Evolutionary conservation across 371 early-diverging fungal species (phyloP).

Genomic region (Mortierella sp.): DNA sequence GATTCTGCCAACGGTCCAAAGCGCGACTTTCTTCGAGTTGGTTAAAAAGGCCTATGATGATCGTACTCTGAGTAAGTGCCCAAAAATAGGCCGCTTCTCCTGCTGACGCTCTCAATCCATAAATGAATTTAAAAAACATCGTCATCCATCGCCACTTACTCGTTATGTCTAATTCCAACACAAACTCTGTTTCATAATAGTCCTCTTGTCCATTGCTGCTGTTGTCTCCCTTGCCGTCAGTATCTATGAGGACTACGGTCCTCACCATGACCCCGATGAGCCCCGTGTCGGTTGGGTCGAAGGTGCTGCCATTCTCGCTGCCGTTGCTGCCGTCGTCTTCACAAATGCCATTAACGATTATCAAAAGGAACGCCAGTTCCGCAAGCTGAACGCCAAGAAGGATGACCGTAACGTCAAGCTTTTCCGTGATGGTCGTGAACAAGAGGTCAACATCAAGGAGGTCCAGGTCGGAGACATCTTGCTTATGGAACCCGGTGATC

Average conservation of each 20-base stretch:
- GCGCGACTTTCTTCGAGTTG: slow-evolving; percentile 70
- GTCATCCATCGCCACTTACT: slow-evolving; percentile 7
- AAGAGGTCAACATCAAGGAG: slow-evolving; percentile 87
- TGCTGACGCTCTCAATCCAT: not conserved
- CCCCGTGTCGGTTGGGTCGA: slow-evolving; percentile 75
- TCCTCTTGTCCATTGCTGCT: slow-evolving; percentile 80
- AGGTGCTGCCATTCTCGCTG: slow-evolving; percentile 84
- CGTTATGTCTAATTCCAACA: too few species aligned
- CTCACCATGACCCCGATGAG: slow-evolving; percentile 67
- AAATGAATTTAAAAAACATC: slow-evolving; percentile 9
- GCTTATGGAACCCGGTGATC: slow-evolving; percentile 94
- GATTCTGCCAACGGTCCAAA: slow-evolving; percentile 76
- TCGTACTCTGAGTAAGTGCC: slow-evolving; percentile 69
- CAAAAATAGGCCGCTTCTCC: not conserved
- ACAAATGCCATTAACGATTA: slow-evolving; percentile 97
- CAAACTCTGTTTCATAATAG: slow-evolving; percentile 41
- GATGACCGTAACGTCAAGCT: slow-evolving; percentile 87
- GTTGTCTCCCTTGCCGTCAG: slow-evolving; percentile 84
- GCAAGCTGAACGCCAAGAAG: slow-evolving; percentile 91
- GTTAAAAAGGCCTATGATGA: slow-evolving; percentile 81
- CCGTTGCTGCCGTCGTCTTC: slow-evolving; percentile 91
- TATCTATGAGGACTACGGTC: slow-evolving; percentile 74
- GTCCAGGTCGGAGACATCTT: slow-evolving; percentile 92
- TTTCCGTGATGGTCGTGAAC: slow-evolving; percentile 80
- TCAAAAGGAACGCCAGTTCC: slow-evolving; percentile 96